Evolutionary conservation across 2,329 filamentous ascomycete species (phyloP).

Genomic region (Alternaria rosae): DNA sequence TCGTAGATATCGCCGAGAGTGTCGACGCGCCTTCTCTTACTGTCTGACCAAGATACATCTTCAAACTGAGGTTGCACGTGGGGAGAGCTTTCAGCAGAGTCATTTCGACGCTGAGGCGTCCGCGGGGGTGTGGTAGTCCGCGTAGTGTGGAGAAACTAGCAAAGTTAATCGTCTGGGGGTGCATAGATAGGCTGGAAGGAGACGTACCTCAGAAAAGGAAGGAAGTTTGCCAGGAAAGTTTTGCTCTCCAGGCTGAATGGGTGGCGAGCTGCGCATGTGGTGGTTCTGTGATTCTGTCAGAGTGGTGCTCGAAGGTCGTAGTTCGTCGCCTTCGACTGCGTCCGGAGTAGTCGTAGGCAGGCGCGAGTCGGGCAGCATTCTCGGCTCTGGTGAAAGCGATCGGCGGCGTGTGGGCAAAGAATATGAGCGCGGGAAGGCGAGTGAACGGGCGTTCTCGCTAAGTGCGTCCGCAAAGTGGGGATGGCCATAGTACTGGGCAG

Average conservation of each 20-base stretch:
- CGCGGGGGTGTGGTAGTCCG: conserved; percentile 43
- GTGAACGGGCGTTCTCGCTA: not conserved
- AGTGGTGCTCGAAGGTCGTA: conserved; percentile 3
- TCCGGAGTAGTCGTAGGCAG: not conserved
- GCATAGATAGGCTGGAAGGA: not conserved
- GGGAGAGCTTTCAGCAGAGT: conserved; percentile 39
- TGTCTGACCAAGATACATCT: conserved; percentile 36
- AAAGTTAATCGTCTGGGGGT: conserved; percentile 13
- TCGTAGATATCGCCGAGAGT: conserved; percentile 36
- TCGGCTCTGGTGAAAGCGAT: not conserved
- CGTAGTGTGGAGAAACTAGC: conserved; percentile 36
- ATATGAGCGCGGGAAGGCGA: not conserved
- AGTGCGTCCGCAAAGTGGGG: not conserved
- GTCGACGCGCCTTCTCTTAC: conserved; percentile 40
- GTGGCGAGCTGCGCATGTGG: conserved; percentile 42
- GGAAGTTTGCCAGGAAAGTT: conserved; percentile 34
- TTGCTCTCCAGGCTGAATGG: conserved; percentile 44
- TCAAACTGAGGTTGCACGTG: conserved; percentile 37
- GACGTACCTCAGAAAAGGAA: conserved; percentile 41
- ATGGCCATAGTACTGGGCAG: not conserved
- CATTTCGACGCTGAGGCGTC: conserved; percentile 41
- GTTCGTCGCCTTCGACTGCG: not conserved
- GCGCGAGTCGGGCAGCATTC: not conserved
- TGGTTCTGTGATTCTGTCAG: conserved; percentile 35
- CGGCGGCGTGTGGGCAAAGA: not conserved